These are phyloP conservation scores for Lactifluus hygrophoroides DNA, from an alignment of 768 basidiomycete genomes.

Conservation along the genomic window DNA sequence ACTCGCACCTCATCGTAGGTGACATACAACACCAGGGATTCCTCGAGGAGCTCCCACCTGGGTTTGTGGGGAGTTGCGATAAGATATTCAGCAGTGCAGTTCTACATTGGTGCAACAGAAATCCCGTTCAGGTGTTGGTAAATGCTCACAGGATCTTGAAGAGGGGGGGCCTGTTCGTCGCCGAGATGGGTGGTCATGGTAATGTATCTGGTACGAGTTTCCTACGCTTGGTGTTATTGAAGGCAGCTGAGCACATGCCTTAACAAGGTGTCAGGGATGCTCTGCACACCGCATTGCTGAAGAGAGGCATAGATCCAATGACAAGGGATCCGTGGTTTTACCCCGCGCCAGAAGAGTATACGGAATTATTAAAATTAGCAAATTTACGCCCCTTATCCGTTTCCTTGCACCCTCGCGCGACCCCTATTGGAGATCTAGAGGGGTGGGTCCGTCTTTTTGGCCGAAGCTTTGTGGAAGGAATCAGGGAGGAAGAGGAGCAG, in stretches of 20 bases:
- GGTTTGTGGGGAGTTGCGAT: constrained; percentile 43
- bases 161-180: constrained; percentile 61
- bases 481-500: constrained; percentile 2
- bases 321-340: constrained; percentile 79
- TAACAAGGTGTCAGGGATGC: constrained; percentile 52
- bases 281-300: constrained; percentile 44
- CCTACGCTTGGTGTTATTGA: not conserved
- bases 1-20: constrained; percentile 29
- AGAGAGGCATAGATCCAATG: constrained; percentile 49
- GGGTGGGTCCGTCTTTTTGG: constrained; percentile 16
- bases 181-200: constrained; percentile 71
- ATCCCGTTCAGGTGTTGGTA: constrained; percentile 57
- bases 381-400: constrained; percentile 3
- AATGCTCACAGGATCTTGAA: constrained; percentile 55
- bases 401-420: constrained; percentile 8
- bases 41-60: constrained; percentile 19
- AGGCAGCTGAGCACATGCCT: not conserved
- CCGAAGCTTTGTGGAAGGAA: constrained; percentile 7
- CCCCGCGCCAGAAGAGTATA: constrained; percentile 61
- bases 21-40: constrained; percentile 38
- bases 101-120: constrained; percentile 78
- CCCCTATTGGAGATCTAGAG: constrained; percentile 9
- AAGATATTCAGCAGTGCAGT: constrained; percentile 75
- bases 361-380: not conserved
- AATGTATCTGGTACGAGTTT: constrained; percentile 51